phyloP scores from a whole-genome alignment of 352 stramenopile genomes.

The Labyrinthula sp. region DNA sequence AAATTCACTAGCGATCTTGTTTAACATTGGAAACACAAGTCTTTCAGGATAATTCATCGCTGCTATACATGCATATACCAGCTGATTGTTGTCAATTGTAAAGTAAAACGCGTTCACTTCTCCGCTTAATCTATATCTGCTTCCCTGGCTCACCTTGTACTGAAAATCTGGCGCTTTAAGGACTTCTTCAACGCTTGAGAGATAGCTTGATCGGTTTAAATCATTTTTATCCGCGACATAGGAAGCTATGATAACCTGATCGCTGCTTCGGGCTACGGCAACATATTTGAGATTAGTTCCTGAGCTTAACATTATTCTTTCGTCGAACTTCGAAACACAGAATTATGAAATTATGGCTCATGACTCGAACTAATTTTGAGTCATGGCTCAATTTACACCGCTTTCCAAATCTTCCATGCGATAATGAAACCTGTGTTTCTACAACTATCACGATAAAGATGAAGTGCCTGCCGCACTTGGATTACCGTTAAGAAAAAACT shows the following conservation, averaged over 20 bases:
- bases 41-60: conserved; percentile 25
- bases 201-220: conserved; percentile 18
- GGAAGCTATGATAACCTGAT: conserved; percentile 28
- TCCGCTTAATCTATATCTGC: conserved; percentile 28
- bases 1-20: conserved; percentile 30
- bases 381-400: too few relatives aligned
- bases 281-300: conserved; percentile 33
- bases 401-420: too few relatives aligned
- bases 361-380: too few relatives aligned
- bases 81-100: conserved; percentile 18
- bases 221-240: conserved; percentile 4
- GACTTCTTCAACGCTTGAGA: conserved; percentile 11
- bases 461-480: too few relatives aligned
- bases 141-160: conserved; percentile 23
- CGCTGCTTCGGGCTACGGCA: conserved; percentile 28
- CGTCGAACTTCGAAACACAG: too few relatives aligned
- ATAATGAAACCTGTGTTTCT: too few relatives aligned
- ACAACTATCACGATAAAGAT: too few relatives aligned
- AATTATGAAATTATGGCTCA: too few relatives aligned
- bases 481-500: too few relatives aligned
- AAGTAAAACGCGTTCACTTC: conserved; percentile 30
- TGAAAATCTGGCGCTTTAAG: conserved; percentile 21
- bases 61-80: conserved; percentile 33
- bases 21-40: conserved; percentile 25
- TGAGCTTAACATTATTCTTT: too few relatives aligned